These are phyloP conservation scores for Dothistroma pini DNA, from an alignment of 2,329 filamentous ascomycete species.

Conservation along the genomic window DNA sequence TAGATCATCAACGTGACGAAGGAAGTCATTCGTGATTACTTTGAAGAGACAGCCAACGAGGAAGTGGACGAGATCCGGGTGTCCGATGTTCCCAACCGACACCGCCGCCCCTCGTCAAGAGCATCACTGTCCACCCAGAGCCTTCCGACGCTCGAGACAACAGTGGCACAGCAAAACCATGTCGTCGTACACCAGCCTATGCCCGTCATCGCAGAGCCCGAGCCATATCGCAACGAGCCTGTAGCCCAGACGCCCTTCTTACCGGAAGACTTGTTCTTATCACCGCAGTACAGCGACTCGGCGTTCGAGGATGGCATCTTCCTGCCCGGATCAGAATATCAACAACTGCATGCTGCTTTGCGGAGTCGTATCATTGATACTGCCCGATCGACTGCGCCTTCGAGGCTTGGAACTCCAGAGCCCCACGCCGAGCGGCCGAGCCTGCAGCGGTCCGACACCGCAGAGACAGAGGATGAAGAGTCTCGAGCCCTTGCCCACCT, in stretches of 20 bases:
- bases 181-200: not conserved
- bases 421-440: conserved; percentile 4
- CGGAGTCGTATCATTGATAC: conserved; percentile 33
- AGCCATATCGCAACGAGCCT: not conserved
- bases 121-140: not conserved
- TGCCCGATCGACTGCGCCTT: conserved; percentile 30
- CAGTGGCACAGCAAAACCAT: not conserved
- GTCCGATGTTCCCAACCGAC: not conserved
- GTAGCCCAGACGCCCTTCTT: conserved; percentile 11
- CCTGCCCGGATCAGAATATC: conserved; percentile 32
- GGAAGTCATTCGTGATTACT: conserved; percentile 31
- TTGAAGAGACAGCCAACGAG: conserved; percentile 24
- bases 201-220: not conserved
- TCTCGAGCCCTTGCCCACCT: conserved; percentile 28
- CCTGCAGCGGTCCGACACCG: conserved; percentile 10
- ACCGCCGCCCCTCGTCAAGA: not conserved
- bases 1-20: conserved; percentile 34
- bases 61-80: conserved; percentile 10
- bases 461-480: conserved; percentile 21
- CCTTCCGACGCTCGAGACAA: not conserved
- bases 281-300: conserved; percentile 29
- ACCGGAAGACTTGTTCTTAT: conserved; percentile 22
- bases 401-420: conserved; percentile 27
- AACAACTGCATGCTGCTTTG: conserved; percentile 31
- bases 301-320: conserved; percentile 34